Conservation (phyloP, 768 basidiomycete genomes). For the Pisolithus sp. region DNA sequence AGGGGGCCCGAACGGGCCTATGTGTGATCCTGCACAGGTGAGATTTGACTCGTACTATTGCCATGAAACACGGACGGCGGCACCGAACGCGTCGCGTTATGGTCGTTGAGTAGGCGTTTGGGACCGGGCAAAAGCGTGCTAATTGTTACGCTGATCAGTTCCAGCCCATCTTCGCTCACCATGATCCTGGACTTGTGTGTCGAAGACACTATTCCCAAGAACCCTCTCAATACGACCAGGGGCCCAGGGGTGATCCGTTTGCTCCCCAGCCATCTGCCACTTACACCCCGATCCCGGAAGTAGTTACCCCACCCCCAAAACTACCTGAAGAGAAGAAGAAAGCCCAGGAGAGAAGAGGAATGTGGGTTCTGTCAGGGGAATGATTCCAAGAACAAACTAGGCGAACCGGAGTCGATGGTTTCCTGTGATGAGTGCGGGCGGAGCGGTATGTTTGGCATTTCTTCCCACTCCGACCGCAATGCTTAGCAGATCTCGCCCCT, state of each 20-base stretch:
- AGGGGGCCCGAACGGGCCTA: conserved; percentile 15
- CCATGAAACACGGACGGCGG: conserved; percentile 11
- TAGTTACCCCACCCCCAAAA: conserved; percentile 37
- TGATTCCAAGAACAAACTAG: conserved; percentile 49
- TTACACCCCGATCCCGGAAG: conserved; percentile 44
- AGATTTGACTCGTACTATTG: conserved; percentile 23
- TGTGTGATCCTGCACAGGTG: conserved; percentile 29
- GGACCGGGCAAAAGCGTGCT: conserved; percentile 14
- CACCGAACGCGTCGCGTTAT: conserved; percentile 68
- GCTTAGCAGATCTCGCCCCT: conserved; percentile 1
- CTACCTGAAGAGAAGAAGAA: conserved; percentile 42
- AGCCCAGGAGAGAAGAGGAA: conserved; percentile 47
- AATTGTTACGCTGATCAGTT: conserved; percentile 17
- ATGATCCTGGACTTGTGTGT: conserved; percentile 12
- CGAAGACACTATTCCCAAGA: conserved; percentile 24
- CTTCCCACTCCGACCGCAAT: not conserved
- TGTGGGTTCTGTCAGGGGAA: conserved; percentile 79
- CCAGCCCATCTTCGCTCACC: conserved; percentile 26
- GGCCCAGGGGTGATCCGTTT: conserved; percentile 79
- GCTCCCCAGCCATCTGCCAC: conserved; percentile 54
- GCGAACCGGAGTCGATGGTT: conserved; percentile 60
- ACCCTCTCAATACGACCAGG: conserved; percentile 56
- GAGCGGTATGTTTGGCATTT: conserved; percentile 50
- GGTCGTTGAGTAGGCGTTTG: conserved; percentile 29
- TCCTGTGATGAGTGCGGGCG: conserved; percentile 79